Base-by-base conservation (phyloP, 2,329 filamentous ascomycete species). In the Alternaria brassicicola region DNA sequence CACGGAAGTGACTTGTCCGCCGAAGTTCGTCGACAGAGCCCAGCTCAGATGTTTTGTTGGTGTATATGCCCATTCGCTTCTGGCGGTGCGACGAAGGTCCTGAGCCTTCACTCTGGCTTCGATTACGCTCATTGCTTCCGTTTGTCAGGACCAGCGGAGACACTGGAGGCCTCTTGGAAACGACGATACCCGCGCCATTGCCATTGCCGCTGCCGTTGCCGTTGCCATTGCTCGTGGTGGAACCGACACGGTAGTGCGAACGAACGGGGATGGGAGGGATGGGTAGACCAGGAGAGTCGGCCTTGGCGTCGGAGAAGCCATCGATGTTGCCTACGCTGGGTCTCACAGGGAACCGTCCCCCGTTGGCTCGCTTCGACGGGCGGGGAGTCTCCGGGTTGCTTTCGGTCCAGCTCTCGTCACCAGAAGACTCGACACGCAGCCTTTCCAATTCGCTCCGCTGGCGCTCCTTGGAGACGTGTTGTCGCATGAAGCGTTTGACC, bases 221-320 rank as follows among this genome's bases (percentile, higher is more conserved):
- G 5, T 36, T 54, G 2, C 84, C 66, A 80, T 66, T 90, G 53
- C 64, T 71, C 62, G 91, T 88, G 65, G 90, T 88, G 3, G 89
- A 92, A 3, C 89, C 80, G 1, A 88, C 88, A 28, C 93, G 88
- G 66, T 91, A 92, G 74, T 97, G 93, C 3, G 92, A 95, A 59
- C 90, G 86, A 4, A 86, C 86, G 0, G 92, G 92, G 59, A 96
- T 91, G 0, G 91, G 90, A 3, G 93, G 92, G 26, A 90, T 84
- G 33, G 70, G 78, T 8, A 64, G 33, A 3, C 64, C 63, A 6
- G 68, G 68, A 13, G 68, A 70, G 10, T 69, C 68, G 31, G 59
- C 61, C 41, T 63, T 68, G 33, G 85, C 79, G 15, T 89, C 80
- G 7, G 74, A 64, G 41, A 80, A 76, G 55, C 76, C 77, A 21